Evolutionary conservation across 192 early-diverging fungal species (phyloP).

Genomic region (Backusella parvicylindrica): DNA sequence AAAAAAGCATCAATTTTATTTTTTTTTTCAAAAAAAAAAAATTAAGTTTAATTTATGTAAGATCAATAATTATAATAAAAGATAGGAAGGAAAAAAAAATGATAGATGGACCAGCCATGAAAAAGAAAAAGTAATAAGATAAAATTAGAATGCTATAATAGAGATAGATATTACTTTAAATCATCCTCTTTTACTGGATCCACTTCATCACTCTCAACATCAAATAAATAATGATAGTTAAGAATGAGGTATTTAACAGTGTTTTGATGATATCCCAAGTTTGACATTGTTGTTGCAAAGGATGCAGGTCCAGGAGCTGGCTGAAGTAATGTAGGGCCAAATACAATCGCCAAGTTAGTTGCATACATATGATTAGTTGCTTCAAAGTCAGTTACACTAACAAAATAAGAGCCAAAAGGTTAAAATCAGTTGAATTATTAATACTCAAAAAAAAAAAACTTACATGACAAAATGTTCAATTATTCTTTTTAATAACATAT

Average conservation of each 20-base stretch:
- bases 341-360: slow-evolving; percentile 91
- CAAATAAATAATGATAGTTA: slow-evolving; percentile 76
- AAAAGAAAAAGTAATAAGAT: neutral
- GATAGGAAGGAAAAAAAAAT: neutral
- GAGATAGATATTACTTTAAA: neutral
- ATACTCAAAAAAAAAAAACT: slow-evolving; percentile 5
- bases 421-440: neutral
- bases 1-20: neutral
- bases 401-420: neutral
- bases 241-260: slow-evolving; percentile 72
- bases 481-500: slow-evolving; percentile 61
- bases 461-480: slow-evolving; percentile 68
- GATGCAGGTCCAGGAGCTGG: slow-evolving; percentile 57
- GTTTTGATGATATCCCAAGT: slow-evolving; percentile 68
- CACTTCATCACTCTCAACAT: slow-evolving; percentile 58
- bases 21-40: neutral
- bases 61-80: neutral
- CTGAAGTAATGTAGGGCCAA: slow-evolving; percentile 87
- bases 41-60: neutral
- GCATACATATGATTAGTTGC: slow-evolving; percentile 87
- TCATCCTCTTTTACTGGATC: slow-evolving; percentile 2
- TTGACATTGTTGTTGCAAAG: slow-evolving; percentile 65
- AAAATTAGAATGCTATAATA: neutral
- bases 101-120: neutral
- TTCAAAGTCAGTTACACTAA: slow-evolving; percentile 68